Base-by-base conservation (phyloP, 495 filamentous ascomycete genomes). In the Penicillium parvum region DNA sequence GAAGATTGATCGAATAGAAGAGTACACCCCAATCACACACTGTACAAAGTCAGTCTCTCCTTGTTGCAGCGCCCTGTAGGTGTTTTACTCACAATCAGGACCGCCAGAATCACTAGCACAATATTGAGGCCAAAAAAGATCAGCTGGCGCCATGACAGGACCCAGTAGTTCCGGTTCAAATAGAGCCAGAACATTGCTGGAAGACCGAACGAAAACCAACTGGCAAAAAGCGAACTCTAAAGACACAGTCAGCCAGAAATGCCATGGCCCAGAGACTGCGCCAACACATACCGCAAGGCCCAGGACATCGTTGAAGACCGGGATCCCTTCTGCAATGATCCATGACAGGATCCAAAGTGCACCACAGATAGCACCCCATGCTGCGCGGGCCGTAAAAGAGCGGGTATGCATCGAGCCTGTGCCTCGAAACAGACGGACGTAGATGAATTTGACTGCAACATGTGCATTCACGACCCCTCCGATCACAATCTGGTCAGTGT, bases 241-340 rank as follows among this genome's bases (percentile, higher is more conserved):
- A 5, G 20, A 1, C 14, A 7, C 14, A 7, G 29, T 52, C 19
- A 58, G 41, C 23, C 16, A 5, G 11, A 3, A 12, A 10, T 39
- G 9, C 15, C 3, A 15, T 18, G 16, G 12, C 6, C 20, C 4
- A 9, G 4, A 4, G 11, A 39, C 16, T n/a, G n/a, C 12, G n/a
- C 7, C 9, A 17, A 22, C 20, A 49, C 56, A 19, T 44, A 58
- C 56, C 30, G 69, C 64, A 36, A 73, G 43, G 8, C 63, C 65
- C 19, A 86, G 57, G 29, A 85, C 54, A 36, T 79, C 72, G 43
- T 75, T 77, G 64, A 85, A 86, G 52, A 81, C 72, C 1, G 83
- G 83, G 15, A 86, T 79, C 6, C 73, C 73, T 50, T 81, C 76
- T 7, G 81, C 80, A 50, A 86, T 77, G 29, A 84, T 51, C 73